These are phyloP conservation scores for Decorospora gaudefroyi DNA, from an alignment of 2,329 filamentous ascomycete genomes.

Conservation along the genomic window DNA sequence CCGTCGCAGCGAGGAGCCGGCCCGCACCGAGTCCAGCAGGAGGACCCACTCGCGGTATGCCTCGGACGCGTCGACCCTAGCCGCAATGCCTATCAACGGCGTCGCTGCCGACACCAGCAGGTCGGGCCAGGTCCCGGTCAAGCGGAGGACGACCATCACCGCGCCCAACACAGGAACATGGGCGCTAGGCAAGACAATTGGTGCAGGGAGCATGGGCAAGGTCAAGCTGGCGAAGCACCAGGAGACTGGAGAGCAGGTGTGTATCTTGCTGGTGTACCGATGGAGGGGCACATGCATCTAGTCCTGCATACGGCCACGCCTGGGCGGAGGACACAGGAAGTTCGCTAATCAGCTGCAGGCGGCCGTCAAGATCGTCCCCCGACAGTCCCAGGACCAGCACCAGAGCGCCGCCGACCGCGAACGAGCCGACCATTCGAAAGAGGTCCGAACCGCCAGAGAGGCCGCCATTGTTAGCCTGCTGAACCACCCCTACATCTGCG, in stretches of 20 bases:
- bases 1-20: slow-evolving; percentile 65
- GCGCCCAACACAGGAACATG: slow-evolving; percentile 84
- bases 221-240: slow-evolving; percentile 93
- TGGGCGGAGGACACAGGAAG: neutral
- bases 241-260: slow-evolving; percentile 87
- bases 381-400: slow-evolving; percentile 85
- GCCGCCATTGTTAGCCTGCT: slow-evolving; percentile 94
- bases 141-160: slow-evolving; percentile 77
- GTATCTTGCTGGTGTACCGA: slow-evolving; percentile 25
- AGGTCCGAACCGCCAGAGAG: slow-evolving; percentile 91
- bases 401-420: slow-evolving; percentile 74
- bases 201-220: slow-evolving; percentile 97
- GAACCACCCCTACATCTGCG: slow-evolving; percentile 94
- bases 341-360: slow-evolving; percentile 61
- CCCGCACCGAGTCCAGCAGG: slow-evolving; percentile 61
- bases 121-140: slow-evolving; percentile 26
- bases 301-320: neutral
- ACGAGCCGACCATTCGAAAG: slow-evolving; percentile 92
- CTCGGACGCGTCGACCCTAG: slow-evolving; percentile 49
- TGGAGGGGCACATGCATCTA: neutral
- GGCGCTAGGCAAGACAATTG: slow-evolving; percentile 95
- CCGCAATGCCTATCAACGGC: slow-evolving; percentile 47
- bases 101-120: slow-evolving; percentile 42
- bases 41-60: slow-evolving; percentile 53
- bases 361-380: slow-evolving; percentile 94